Conservation (phyloP, 306 rosid genomes). For the Cucurbita moschata region DNA sequence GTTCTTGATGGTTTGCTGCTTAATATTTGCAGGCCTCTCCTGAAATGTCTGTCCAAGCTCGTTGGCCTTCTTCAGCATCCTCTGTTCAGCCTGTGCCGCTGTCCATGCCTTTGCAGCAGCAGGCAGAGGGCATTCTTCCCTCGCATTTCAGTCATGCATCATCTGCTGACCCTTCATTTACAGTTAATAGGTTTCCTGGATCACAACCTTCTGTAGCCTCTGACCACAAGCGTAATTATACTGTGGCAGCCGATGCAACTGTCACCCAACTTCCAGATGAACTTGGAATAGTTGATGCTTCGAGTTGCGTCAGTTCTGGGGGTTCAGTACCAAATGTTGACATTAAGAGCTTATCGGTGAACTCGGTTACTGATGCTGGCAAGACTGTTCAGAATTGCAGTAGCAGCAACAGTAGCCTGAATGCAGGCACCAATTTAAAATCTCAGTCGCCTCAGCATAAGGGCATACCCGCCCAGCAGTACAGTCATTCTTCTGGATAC, state of each 20-base stretch:
- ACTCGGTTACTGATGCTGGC: constrained; percentile 21
- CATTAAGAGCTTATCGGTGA: constrained; percentile 23
- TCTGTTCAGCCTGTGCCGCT: constrained; percentile 46
- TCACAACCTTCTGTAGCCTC: constrained; percentile 40
- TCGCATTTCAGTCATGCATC: constrained; percentile 46
- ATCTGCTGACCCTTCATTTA: constrained; percentile 42
- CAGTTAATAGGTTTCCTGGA: constrained; percentile 34
- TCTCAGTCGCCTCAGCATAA: constrained; percentile 35
- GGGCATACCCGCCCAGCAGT: constrained; percentile 38
- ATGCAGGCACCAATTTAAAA: constrained; percentile 23
- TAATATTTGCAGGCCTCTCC: constrained; percentile 49
- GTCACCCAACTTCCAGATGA: constrained; percentile 64
- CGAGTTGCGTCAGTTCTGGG: constrained; percentile 33
- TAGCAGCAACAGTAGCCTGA: constrained; percentile 29
- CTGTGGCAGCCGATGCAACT: constrained; percentile 36
- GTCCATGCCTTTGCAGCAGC: constrained; percentile 64
- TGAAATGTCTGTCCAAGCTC: constrained; percentile 72
- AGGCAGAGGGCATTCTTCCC: constrained; percentile 31
- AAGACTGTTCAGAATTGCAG: constrained; percentile 31
- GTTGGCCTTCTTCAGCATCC: constrained; percentile 67
- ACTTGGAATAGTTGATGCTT: constrained; percentile 50
- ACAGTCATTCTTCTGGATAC: constrained; percentile 48
- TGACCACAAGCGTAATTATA: constrained; percentile 40
- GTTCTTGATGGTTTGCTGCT: constrained; percentile 13
- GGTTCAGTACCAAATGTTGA: constrained; percentile 19